These are phyloP conservation scores for Alectoria sarmentosa DNA, from an alignment of 495 filamentous ascomycete genomes.

Conservation along the genomic window DNA sequence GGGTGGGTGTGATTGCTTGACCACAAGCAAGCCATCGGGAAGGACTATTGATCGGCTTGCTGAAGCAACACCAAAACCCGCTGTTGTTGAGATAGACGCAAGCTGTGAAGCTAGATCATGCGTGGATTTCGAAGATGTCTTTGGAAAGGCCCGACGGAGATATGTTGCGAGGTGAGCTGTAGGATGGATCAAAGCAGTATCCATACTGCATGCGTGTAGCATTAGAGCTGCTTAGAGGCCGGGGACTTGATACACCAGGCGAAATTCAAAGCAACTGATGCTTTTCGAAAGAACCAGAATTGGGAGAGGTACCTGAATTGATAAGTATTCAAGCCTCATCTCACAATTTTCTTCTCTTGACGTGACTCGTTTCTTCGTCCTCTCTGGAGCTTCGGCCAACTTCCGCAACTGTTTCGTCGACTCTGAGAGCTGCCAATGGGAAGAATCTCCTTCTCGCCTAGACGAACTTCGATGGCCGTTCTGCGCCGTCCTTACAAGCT, in stretches of 20 bases:
- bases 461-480: conserved; percentile 70
- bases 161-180: background rate
- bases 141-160: background rate
- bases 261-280: background rate
- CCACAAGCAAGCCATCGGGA: conserved; percentile 1
- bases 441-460: conserved; percentile 74
- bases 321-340: background rate
- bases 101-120: conserved; percentile 7
- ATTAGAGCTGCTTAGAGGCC: conserved; percentile 6
- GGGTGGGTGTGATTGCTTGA: background rate
- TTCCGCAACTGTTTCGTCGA: conserved; percentile 10
- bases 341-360: conserved; percentile 12
- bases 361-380: background rate
- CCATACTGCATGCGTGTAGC: conserved; percentile 2
- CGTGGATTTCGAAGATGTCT: background rate
- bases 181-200: conserved; percentile 3
- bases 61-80: background rate
- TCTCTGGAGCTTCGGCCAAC: background rate
- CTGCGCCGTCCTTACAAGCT: conserved; percentile 37
- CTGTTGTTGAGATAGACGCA: background rate
- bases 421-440: conserved; percentile 38
- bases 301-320: conserved; percentile 1
- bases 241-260: background rate
- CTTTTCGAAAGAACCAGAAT: background rate
- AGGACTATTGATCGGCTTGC: background rate